A percentile compares a stretch with the other conserved stretches of the same genome.
Conservation (phyloP, 352 stramenopile genomes). For the Globisporangium cystogenes region DNA sequence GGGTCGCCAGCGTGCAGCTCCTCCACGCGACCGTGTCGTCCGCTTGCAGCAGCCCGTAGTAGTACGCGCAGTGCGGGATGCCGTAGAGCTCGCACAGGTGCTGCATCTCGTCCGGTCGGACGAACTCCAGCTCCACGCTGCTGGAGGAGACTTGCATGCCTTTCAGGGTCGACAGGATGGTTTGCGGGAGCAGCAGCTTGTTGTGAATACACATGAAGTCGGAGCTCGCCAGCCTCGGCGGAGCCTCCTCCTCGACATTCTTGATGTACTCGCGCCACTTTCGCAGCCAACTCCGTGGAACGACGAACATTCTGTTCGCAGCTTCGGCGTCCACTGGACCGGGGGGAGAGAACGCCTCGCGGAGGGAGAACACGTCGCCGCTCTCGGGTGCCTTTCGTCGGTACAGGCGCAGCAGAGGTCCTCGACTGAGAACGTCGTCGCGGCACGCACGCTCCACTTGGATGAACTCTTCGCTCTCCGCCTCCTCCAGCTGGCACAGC, state of each 20-base stretch:
- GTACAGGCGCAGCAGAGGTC: conserved; percentile 49
- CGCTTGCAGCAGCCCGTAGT: conserved; percentile 36
- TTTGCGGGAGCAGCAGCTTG: conserved; percentile 48
- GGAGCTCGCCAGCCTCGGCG: conserved; percentile 23
- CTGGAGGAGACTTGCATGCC: conserved; percentile 31
- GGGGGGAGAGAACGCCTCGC: conserved; percentile 41
- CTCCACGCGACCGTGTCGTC: conserved; percentile 32
- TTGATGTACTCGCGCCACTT: conserved; percentile 73
- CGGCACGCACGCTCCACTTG: conserved; percentile 49
- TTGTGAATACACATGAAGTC: conserved; percentile 44
- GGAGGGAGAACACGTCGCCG: conserved; percentile 27
- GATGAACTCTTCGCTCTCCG: conserved; percentile 38
- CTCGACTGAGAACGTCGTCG: conserved; percentile 51
- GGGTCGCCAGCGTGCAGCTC: conserved; percentile 31
- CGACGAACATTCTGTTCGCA: conserved; percentile 44
- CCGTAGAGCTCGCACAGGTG: conserved; percentile 56
- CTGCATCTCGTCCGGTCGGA: conserved; percentile 53
- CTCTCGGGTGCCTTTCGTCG: conserved; percentile 23
- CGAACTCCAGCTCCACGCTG: conserved; percentile 52
- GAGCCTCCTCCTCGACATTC: conserved; percentile 41
- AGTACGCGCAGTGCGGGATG: conserved; percentile 33
- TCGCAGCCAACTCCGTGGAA: conserved; percentile 48
- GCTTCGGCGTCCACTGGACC: conserved; percentile 19
- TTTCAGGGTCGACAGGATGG: conserved; percentile 32
- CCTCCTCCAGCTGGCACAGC: conserved; percentile 46